Percentiles rank a stretch among this genome's conserved stretches.
Conservation (phyloP, 1,139 yeast species). For the Sugiyamaella pinicola region DNA sequence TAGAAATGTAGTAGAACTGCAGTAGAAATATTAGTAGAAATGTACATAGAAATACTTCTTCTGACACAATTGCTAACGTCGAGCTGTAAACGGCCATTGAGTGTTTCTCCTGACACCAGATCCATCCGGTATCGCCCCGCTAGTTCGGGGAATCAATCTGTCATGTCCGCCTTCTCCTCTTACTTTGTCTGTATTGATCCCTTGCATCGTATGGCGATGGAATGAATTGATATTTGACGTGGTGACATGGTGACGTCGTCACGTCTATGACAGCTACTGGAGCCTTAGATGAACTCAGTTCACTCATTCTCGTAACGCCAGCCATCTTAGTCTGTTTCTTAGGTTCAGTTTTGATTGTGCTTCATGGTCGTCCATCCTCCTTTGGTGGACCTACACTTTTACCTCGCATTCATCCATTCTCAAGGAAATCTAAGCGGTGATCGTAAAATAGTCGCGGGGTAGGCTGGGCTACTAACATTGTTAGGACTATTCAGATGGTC, state of each 20-base stretch:
- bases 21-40: too few species aligned
- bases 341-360: not conserved
- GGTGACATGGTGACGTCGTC: not conserved
- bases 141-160: slow-evolving; percentile 2
- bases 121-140: not conserved
- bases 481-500: not conserved
- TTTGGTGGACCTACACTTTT: too few species aligned
- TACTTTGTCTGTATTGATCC: not conserved
- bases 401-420: not conserved
- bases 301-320: too few species aligned
- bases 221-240: too few species aligned
- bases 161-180: not conserved
- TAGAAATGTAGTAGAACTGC: too few species aligned
- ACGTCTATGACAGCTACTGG: not conserved
- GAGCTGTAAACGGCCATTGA: too few species aligned
- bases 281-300: too few species aligned
- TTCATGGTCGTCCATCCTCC: not conserved
- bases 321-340: not conserved
- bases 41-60: too few species aligned
- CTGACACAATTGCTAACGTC: too few species aligned
- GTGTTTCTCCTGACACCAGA: not conserved
- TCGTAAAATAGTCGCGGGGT: slow-evolving; percentile 7
- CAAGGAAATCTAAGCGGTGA: slow-evolving; percentile 9
- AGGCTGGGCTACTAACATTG: not conserved
- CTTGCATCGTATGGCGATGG: too few species aligned